Evolutionary conservation across 169 alveolate species (phyloP), one percentile per base, ranked within the genome.

Genomic region (Cryptosporidium tyzzeri): DNA sequence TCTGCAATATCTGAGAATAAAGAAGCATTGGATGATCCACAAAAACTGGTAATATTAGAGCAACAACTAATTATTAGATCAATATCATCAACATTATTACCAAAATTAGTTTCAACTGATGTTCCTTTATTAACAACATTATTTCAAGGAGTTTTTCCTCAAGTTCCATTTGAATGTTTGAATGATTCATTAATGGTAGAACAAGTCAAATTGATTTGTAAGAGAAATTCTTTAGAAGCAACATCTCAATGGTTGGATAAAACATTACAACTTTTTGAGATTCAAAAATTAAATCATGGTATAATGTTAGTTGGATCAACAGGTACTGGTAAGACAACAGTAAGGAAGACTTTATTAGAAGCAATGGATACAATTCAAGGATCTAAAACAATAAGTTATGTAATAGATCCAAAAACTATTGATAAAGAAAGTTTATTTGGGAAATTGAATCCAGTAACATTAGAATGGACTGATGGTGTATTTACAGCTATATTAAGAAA

Each of bases 391-490:
- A 98, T 95, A 51, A 93, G 97, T 33, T 97, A 96, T 91, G 94
- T 98, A 0, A 96, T 98, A 1, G 99, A 97, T 86, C 99, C 99
- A 10, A 93, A 93, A 85, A 97, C 97, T 3, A 96, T 97, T 50
- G 86, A 91, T 69, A 98, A 97, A 91, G 99, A 98, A 86, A 98
- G 97, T 70, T 95, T 98, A 26, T 97, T 96, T 91, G 99, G 99
- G 48, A 96, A 93, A 94, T 84, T 98, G 84, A 99, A 97, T 84
- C 94, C 96, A 31, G 96, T 98, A 2, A 96, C 99, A 5, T 92
- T 96, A 55, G 99, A 98, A 91, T 98, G 99, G 99, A 97, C 99
- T 7, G 99, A 98, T 94, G 99, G 99, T 45, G 98, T 98, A 23
- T 97, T 98, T 93, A 98, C 99, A 21, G 96, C 94, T 70, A 96